Conservation (phyloP, 257 asterid species). For the Henckelia pumila region DNA sequence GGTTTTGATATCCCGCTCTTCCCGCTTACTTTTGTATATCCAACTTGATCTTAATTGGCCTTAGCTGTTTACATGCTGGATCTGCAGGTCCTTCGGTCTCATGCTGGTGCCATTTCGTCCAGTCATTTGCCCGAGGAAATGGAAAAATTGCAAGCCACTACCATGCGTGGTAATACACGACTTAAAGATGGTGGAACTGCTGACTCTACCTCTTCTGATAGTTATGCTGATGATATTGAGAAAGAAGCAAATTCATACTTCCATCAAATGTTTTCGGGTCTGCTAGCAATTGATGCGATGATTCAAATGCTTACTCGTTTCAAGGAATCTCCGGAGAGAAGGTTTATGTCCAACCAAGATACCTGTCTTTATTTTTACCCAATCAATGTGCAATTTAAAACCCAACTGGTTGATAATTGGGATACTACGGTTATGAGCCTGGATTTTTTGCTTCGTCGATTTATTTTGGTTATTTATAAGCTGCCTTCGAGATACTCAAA, state of each 20-base stretch:
- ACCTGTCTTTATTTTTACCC: background rate
- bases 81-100: constrained; percentile 83
- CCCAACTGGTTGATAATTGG: constrained; percentile 3
- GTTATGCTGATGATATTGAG: constrained; percentile 74
- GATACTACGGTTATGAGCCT: constrained; percentile 11
- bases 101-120: constrained; percentile 52
- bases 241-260: constrained; percentile 75
- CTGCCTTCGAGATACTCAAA: constrained; percentile 11
- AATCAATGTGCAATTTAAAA: background rate
- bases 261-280: constrained; percentile 87
- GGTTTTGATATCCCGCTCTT: constrained; percentile 41
- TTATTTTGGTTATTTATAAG: background rate
- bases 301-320: constrained; percentile 82
- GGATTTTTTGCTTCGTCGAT: constrained; percentile 6
- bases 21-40: constrained; percentile 2
- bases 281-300: constrained; percentile 62
- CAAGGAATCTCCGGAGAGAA: constrained; percentile 75
- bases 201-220: constrained; percentile 54
- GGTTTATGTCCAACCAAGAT: constrained; percentile 35
- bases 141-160: constrained; percentile 59
- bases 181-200: constrained; percentile 48
- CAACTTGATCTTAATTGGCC: constrained; percentile 6
- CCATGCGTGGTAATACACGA: constrained; percentile 52
- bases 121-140: constrained; percentile 64
- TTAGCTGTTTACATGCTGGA: constrained; percentile 18